Base-by-base conservation (phyloP, 441 rosid species). In the Biscutella laevigata region DNA sequence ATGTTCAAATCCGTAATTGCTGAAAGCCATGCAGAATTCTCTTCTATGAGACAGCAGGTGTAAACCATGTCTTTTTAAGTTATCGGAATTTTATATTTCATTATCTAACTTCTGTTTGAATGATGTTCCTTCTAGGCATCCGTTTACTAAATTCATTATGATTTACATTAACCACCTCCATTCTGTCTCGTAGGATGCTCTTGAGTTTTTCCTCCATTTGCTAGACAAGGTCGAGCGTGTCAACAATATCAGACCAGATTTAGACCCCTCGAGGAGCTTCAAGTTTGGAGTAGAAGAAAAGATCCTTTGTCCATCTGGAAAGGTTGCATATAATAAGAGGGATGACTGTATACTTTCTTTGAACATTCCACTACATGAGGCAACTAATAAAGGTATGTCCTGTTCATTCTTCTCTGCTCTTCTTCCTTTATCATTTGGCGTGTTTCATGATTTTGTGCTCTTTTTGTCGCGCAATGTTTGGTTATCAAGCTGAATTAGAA, bases 11-110 rank as follows among this genome's bases (percentile, higher is more conserved):
- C 91, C 9, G 85, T 92, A 48, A 81, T 92, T 69, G 94, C 96
- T 64, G 88, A 96, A 42, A 84, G 87, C 64, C 98, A 92, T 67
- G 86, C 84, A 4, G 98, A 88, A 64, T 92, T 92, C 62, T 86
- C 96, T 61, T 68, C 96, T 35, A 74, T 92, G 96, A 84, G 96
- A 72, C 98, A 92, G 61, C 98, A 92, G 94, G 98, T 92, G 61
- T 36, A 61, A 59, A 22, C 42, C 9, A 17, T 25, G 11, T 26
- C 35, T 54, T 61, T 27, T 22, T 3, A 27, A n/a, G 20, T 57
- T 19, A 32, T 56, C 22, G 14, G 51, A 50, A 41, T 14, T 26
- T 20, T 52, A 10, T 59, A 19, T 19, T 1, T 17, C 3, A 41
- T 35, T 21, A 7, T 53, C 2, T 24, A 22, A 35, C n/a, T n/a